These are phyloP conservation scores for Tolypocladium pustulatum DNA, from an alignment of 2,329 filamentous ascomycete species.

Conservation along the genomic window DNA sequence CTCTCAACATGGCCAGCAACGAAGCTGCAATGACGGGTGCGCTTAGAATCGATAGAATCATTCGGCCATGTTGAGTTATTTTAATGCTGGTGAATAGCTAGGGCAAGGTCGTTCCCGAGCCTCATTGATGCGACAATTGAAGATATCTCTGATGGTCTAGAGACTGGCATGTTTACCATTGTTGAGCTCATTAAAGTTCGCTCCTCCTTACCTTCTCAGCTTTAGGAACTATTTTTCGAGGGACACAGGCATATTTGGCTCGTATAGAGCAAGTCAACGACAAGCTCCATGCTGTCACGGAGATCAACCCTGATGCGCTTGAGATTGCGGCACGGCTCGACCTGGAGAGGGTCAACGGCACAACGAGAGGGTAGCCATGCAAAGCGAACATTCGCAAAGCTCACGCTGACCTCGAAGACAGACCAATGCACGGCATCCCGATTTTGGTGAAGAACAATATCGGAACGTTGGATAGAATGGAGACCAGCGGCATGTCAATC, in stretches of 20 bases:
- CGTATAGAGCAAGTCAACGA: conserved; percentile 15
- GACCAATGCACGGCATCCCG: conserved; percentile 50
- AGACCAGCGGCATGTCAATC: conserved; percentile 30
- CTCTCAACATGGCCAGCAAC: not conserved
- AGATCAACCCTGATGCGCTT: conserved; percentile 24
- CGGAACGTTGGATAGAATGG: conserved; percentile 48
- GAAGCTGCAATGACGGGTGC: not conserved
- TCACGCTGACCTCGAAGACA: not conserved
- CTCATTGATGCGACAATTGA: conserved; percentile 22
- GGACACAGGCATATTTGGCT: conserved; percentile 10
- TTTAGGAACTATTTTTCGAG: not conserved
- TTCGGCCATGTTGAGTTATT: not conserved
- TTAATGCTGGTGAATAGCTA: not conserved
- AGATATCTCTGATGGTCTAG: conserved; percentile 20
- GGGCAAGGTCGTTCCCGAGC: conserved; percentile 13
- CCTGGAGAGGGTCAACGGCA: conserved; percentile 14
- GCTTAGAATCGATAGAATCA: not conserved
- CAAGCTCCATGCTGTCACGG: conserved; percentile 18
- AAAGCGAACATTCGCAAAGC: not conserved
- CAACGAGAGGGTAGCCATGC: conserved; percentile 10
- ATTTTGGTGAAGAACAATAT: conserved; percentile 58
- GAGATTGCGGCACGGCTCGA: conserved; percentile 20
- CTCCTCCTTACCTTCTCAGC: conserved; percentile 10
- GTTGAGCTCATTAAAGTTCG: conserved; percentile 20
- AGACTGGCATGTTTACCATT: conserved; percentile 20